Conservation (phyloP, 2,329 filamentous ascomycete genomes). For the Orbilia blumenaviensis region DNA sequence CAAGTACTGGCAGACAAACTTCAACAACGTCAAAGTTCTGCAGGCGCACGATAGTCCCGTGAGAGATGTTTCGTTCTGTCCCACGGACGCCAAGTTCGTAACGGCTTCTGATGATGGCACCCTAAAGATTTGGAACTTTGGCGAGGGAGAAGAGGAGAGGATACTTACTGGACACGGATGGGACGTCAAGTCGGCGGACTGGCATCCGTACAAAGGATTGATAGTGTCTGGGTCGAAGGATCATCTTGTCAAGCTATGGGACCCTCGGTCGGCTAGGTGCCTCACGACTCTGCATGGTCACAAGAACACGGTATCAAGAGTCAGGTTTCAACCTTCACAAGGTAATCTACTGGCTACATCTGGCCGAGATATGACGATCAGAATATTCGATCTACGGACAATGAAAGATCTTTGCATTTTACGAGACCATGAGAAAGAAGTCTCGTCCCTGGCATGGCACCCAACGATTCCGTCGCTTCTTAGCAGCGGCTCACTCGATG, state of each 20-base stretch:
- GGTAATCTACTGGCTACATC: slow-evolving; percentile 89
- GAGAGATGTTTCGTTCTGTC: slow-evolving; percentile 89
- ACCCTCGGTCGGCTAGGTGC: slow-evolving; percentile 88
- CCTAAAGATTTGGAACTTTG: slow-evolving; percentile 96
- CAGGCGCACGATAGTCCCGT: slow-evolving; percentile 90
- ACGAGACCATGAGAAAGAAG: slow-evolving; percentile 94
- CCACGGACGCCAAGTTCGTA: slow-evolving; percentile 93
- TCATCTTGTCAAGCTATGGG: slow-evolving; percentile 96
- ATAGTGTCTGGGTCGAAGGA: slow-evolving; percentile 97
- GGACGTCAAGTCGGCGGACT: slow-evolving; percentile 97
- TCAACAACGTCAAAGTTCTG: slow-evolving; percentile 97
- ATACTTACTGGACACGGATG: slow-evolving; percentile 92
- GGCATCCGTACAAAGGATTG: slow-evolving; percentile 94
- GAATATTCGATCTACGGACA: slow-evolving; percentile 94
- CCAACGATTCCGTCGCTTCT: slow-evolving; percentile 88
- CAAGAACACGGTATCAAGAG: slow-evolving; percentile 96
- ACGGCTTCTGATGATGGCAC: slow-evolving; percentile 94
- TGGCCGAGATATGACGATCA: slow-evolving; percentile 88
- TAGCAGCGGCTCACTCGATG: slow-evolving; percentile 88
- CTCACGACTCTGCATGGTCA: slow-evolving; percentile 94
- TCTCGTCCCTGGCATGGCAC: slow-evolving; percentile 92
- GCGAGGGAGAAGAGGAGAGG: slow-evolving; percentile 81
- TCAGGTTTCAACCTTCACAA: slow-evolving; percentile 84
- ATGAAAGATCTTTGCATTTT: slow-evolving; percentile 97
- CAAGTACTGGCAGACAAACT: slow-evolving; percentile 99